These are phyloP conservation scores for Artemisia princeps DNA, from an alignment of 140 eudicot species.

Conservation along the genomic window DNA sequence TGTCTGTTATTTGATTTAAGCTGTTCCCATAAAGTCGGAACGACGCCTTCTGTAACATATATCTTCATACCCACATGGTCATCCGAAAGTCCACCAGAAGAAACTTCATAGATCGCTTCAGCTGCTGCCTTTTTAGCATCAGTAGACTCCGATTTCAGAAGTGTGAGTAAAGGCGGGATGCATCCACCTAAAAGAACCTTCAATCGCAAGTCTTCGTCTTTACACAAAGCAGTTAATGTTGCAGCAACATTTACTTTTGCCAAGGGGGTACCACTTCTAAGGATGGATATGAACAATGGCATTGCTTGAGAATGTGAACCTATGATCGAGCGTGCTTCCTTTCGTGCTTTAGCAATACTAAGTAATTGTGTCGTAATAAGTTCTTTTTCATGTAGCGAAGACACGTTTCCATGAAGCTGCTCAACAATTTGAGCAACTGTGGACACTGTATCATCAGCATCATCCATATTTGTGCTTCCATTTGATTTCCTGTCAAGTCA, in stretches of 20 bases:
- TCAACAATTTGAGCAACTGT: slow-evolving; percentile 60
- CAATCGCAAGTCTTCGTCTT: slow-evolving; percentile 61
- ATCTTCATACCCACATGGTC: slow-evolving; percentile 77
- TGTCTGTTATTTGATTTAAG: slow-evolving; percentile 36
- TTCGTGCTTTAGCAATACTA: slow-evolving; percentile 48
- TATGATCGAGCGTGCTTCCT: slow-evolving; percentile 61
- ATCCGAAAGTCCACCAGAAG: slow-evolving; percentile 57
- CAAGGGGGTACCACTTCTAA: slow-evolving; percentile 47
- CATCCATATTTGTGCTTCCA: slow-evolving; percentile 38
- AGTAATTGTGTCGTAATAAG: slow-evolving; percentile 57
- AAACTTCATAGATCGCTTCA: slow-evolving; percentile 65
- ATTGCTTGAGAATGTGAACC: slow-evolving; percentile 77
- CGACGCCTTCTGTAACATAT: slow-evolving; percentile 81
- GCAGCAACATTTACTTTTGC: slow-evolving; percentile 67
- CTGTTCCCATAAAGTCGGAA: slow-evolving; percentile 72
- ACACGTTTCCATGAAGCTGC: slow-evolving; percentile 55
- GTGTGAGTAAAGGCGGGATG: slow-evolving; percentile 61
- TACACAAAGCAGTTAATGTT: slow-evolving; percentile 52
- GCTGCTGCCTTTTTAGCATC: slow-evolving; percentile 73
- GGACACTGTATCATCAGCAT: slow-evolving; percentile 46
- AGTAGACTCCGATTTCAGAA: slow-evolving; percentile 51
- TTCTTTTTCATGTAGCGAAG: slow-evolving; percentile 63
- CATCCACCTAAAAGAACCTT: slow-evolving; percentile 81
- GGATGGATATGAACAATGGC: slow-evolving; percentile 69
- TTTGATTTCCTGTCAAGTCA: slow-evolving; percentile 29